phyloP scores from a whole-genome alignment of 345 rosid genomes.

The Eucalyptus curtisii region DNA sequence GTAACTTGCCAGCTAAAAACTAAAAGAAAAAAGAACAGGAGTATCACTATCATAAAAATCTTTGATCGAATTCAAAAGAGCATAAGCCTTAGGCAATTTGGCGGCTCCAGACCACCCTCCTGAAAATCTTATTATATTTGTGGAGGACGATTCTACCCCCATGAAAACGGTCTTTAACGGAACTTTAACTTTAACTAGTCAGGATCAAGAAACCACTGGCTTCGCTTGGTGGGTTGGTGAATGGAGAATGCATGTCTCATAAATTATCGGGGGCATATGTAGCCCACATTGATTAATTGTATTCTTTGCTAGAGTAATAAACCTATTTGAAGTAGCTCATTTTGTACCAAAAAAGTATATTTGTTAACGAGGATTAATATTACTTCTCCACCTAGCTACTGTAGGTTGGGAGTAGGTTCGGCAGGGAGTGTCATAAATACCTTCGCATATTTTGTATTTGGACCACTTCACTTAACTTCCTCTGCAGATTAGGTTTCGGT shows the following conservation, averaged over 20 bases:
- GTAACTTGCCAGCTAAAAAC: neutral
- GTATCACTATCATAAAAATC: neutral
- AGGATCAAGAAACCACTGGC: neutral
- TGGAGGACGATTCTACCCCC: neutral
- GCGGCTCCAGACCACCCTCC: neutral
- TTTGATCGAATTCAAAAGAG: neutral
- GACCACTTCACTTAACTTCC: neutral
- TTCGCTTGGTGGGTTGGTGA: neutral
- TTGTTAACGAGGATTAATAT: neutral
- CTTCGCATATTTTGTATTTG: neutral
- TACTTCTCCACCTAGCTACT: neutral
- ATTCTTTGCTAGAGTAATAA: neutral
- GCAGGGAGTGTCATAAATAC: neutral
- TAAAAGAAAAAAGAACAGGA: neutral
- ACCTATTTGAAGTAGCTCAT: constrained; percentile 1
- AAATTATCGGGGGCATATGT: neutral
- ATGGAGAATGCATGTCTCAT: rapidly evolving
- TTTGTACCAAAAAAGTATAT: neutral
- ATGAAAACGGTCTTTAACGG: neutral
- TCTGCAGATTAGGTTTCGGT: neutral
- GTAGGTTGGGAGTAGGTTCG: neutral
- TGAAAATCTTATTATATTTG: neutral
- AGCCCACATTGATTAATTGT: neutral
- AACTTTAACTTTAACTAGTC: neutral
- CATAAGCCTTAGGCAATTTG: neutral